phyloP scores from a whole-genome alignment of 2,329 filamentous ascomycete species.

The Apiospora pterosperma region DNA sequence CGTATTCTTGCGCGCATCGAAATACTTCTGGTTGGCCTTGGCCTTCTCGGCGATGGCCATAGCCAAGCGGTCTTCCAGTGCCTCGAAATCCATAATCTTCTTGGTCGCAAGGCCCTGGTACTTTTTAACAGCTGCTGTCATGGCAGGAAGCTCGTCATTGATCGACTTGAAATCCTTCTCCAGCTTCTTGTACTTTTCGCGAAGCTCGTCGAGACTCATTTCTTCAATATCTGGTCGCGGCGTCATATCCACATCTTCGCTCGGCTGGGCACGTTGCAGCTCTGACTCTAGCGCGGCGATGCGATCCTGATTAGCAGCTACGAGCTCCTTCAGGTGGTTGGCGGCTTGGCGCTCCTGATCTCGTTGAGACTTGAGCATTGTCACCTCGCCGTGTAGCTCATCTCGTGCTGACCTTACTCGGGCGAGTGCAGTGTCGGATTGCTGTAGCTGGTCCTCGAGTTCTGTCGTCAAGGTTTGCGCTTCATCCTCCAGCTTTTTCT shows the following conservation, averaged over 20 bases:
- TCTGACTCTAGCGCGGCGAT: conserved; percentile 82
- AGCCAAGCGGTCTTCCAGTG: conserved; percentile 74
- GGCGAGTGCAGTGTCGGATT: conserved; percentile 79
- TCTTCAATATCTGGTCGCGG: conserved; percentile 50
- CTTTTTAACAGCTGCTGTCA: conserved; percentile 89
- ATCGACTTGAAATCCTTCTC: conserved; percentile 80
- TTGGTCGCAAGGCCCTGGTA: conserved; percentile 80
- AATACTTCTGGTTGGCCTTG: conserved; percentile 97
- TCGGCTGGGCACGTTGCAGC: conserved; percentile 63
- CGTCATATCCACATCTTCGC: conserved; percentile 43
- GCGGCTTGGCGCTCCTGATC: conserved; percentile 70
- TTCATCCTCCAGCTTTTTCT: conserved; percentile 78
- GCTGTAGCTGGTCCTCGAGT: conserved; percentile 75
- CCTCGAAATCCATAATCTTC: conserved; percentile 75
- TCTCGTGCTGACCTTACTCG: conserved; percentile 82
- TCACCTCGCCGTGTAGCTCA: conserved; percentile 78
- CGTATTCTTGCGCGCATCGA: conserved; percentile 90
- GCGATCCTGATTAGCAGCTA: conserved; percentile 73
- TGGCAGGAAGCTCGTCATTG: conserved; percentile 80
- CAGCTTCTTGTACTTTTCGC: conserved; percentile 68
- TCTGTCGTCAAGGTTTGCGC: conserved; percentile 69
- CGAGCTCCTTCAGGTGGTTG: conserved; percentile 75
- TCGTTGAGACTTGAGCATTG: conserved; percentile 73
- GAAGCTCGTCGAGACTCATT: conserved; percentile 68
- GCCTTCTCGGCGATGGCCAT: conserved; percentile 82